phyloP scores from a whole-genome alignment of 2,329 filamentous ascomycete species.

The Verticillium klebahnii region DNA sequence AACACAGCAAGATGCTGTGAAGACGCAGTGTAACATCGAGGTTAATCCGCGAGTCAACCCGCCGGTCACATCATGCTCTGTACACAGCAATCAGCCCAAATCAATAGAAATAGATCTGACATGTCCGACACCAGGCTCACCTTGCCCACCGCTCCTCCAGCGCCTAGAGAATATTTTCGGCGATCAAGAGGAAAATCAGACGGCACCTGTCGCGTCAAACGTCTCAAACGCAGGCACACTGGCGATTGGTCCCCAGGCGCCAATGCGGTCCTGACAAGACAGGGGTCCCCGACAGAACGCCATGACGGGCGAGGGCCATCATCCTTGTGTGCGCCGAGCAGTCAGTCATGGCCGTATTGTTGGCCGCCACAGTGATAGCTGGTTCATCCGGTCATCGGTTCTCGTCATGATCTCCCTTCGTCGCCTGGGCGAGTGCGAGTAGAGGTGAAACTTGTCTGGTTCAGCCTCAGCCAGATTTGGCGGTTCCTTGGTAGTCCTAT shows the following conservation, averaged over 20 bases:
- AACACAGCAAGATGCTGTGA: background rate
- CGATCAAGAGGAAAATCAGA: slow-evolving; percentile 9
- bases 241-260: slow-evolving; percentile 3
- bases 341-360: background rate
- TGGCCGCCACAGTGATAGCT: background rate
- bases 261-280: background rate
- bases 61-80: background rate
- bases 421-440: background rate
- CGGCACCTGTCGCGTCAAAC: slow-evolving; percentile 10
- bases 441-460: background rate
- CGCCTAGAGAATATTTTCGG: background rate
- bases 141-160: background rate
- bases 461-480: background rate
- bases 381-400: background rate
- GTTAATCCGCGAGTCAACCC: background rate
- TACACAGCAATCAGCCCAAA: background rate
- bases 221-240: slow-evolving; percentile 4
- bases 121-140: background rate
- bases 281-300: background rate
- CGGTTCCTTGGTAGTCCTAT: background rate
- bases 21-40: background rate
- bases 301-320: background rate
- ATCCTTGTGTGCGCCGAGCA: background rate
- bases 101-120: background rate
- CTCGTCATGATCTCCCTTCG: background rate